These are phyloP conservation scores for Magnusiomyces ingens DNA, from an alignment of 1,139 yeast genomes.

Conservation along the genomic window DNA sequence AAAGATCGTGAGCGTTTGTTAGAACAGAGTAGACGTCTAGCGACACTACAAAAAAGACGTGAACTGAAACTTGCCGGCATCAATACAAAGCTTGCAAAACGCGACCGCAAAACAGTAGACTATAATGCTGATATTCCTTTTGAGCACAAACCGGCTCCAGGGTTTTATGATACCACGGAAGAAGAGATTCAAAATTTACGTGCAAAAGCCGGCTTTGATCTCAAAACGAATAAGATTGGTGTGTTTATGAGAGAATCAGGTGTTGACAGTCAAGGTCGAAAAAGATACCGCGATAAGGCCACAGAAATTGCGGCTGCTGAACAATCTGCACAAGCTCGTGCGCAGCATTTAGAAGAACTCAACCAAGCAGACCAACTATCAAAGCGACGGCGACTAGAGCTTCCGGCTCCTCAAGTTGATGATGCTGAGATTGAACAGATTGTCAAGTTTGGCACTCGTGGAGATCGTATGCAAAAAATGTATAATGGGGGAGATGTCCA, in stretches of 20 bases:
- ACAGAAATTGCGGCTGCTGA: constrained; percentile 25
- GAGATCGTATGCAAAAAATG: constrained; percentile 20
- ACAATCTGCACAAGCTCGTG: constrained; percentile 34
- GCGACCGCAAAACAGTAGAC: constrained; percentile 54
- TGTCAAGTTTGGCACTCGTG: constrained; percentile 27
- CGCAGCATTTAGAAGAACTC: constrained; percentile 31
- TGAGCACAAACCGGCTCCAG: constrained; percentile 64
- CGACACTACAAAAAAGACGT: constrained; percentile 72
- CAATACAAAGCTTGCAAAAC: constrained; percentile 48
- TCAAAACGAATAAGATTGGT: constrained; percentile 44
- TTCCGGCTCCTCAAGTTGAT: constrained; percentile 47
- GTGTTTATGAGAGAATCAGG: constrained; percentile 37
- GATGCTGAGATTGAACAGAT: constrained; percentile 33
- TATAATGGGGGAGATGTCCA: constrained; percentile 21
- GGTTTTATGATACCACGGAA: constrained; percentile 59
- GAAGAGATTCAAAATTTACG: constrained; percentile 44
- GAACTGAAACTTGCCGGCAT: constrained; percentile 85
- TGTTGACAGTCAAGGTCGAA: constrained; percentile 29
- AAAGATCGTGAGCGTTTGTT: constrained; percentile 79
- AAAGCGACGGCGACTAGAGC: constrained; percentile 48
- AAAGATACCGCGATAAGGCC: constrained; percentile 24
- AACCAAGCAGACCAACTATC: constrained; percentile 36
- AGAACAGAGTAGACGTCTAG: constrained; percentile 66
- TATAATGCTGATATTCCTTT: constrained; percentile 79
- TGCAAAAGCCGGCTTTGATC: constrained; percentile 42